Evolutionary conservation across 2,329 filamentous ascomycete genomes (phyloP).

Genomic region (Ophiocordyceps sinensis): DNA sequence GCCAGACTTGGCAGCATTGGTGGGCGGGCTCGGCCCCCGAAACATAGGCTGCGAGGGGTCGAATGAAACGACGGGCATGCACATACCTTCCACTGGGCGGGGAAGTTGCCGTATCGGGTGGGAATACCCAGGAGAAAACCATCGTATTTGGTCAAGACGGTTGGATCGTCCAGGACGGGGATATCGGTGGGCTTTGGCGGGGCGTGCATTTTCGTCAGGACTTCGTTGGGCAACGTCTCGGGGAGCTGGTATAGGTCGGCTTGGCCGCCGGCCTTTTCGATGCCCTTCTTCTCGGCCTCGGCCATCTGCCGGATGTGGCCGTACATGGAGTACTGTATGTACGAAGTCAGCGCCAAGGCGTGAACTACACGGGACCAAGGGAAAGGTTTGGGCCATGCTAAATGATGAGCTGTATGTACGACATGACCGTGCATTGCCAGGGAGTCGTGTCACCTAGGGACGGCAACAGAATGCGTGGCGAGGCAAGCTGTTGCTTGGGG

Average conservation of each 20-base stretch:
- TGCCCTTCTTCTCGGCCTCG: constrained; percentile 80
- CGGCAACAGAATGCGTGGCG: background rate
- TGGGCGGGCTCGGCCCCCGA: background rate
- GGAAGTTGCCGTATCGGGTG: constrained; percentile 94
- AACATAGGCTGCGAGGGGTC: background rate
- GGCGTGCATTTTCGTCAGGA: constrained; percentile 83
- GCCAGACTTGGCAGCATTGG: background rate
- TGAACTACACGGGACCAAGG: background rate
- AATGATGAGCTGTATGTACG: too few species aligned
- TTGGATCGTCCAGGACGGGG: constrained; percentile 43
- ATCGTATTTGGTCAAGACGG: constrained; percentile 60
- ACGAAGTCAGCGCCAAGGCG: background rate
- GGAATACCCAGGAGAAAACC: constrained; percentile 88
- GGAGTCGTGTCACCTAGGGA: too few species aligned
- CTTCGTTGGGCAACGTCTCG: constrained; percentile 76
- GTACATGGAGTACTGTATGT: constrained; percentile 78
- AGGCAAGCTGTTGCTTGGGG: background rate
- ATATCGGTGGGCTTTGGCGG: constrained; percentile 58
- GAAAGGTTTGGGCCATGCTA: background rate
- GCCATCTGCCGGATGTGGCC: constrained; percentile 78
- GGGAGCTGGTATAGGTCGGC: constrained; percentile 75
- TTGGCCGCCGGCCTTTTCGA: constrained; percentile 71
- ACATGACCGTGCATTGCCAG: too few species aligned
- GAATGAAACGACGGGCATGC: background rate
- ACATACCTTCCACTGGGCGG: constrained; percentile 72